Base-by-base conservation (phyloP, 2,329 filamentous ascomycete species). In the Scytalidium sp. region DNA sequence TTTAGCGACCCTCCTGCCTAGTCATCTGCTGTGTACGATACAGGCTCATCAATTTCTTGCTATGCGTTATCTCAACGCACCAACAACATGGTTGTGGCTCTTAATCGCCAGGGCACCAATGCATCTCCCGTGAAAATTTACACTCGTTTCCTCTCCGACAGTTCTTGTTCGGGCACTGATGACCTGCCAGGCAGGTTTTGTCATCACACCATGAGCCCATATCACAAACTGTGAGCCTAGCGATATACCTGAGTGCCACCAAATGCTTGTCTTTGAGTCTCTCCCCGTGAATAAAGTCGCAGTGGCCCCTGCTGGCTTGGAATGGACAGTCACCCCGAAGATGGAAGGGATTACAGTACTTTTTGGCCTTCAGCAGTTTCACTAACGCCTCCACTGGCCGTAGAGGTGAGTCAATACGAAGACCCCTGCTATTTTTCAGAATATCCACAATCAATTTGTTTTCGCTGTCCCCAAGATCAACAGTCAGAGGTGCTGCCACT, bases 361-460 rank as follows among this genome's bases (percentile, higher is more conserved):
- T 43, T 10, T 19, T 43, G 19, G n/a, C 15, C 10, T 21, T 43
- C 19, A 43, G 25, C 32, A 51, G 19, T 21, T 13, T 50, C 13
- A 54, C 32, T 17, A 54, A 46, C 20, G 50, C 21, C 32, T 36
- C 29, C 7, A 45, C 45, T 19, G 52, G 52, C 15, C 11, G 45
- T 41, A 54, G 27, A 20, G 50, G 11, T 20, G 46, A 20, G 45
- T 54, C 52, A 42, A 54, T 19, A 39, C 52, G 52, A 32, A 52
- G 50, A 17, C 52, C 52, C 19, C 41, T 54, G 19, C 47, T 41
- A 40, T 45, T 45, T 45, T 29, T 4, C 20, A 45, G 11, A 29
- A 29, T 29, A 29, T 7, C 13, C 25, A 29, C 20, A 23, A 2
- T 22, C 7, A 1, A 19, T 22, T 3, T 8, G 3, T 19, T 22